Base-by-base conservation (phyloP, 768 basidiomycete species). In the Boletus patriciae region DNA sequence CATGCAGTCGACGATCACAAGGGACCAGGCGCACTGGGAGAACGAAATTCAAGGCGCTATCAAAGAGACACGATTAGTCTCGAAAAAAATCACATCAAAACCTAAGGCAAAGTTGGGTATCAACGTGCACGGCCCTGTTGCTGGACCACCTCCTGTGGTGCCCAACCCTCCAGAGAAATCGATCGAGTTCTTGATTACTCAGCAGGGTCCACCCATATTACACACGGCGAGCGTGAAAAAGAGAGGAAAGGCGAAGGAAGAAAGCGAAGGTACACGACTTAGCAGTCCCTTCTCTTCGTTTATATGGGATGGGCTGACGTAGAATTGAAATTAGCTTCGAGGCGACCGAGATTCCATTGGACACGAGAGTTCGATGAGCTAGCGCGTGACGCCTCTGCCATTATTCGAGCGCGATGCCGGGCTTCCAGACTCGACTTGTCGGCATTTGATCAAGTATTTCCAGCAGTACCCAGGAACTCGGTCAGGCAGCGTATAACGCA, bases 361-460 rank as follows among this genome's bases (percentile, higher is more conserved):
- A 91, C 83, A 52, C 73, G 80, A 40, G 91, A 95, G 48, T 92
- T 87, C 54, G 94, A 98, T 54, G 96, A 98, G 58, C 80, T 94
- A 38, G 87, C 88, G 25, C 83, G 88, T 52, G 96, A 98, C 66
- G 87, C 88, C 0, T 86, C 85, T 45, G 88, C 84, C 12, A 86
- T 98, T 60, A 83, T 98, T 55, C 83, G 83, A 62, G 88, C 87
- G 36, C 87, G 95, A 16, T 89, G 88, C 65, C 81, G 89, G 38
- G 68, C 75, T 55, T 74, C 81, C 34, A 80, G 83, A 54, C 76
- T 90, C 49, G 87, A 91, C 61, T 87, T 87, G 78, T 79, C 77
- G 16, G 88, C 88, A 9, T 78, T 92, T 49, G 83, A 85, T 55
- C 87, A 90, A 66, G 83, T 93, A 10, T 94, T 95, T 69, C 88